phyloP scores from a whole-genome alignment of 805 yeast genomes.

The Schwanniomyces polymorphus region DNA sequence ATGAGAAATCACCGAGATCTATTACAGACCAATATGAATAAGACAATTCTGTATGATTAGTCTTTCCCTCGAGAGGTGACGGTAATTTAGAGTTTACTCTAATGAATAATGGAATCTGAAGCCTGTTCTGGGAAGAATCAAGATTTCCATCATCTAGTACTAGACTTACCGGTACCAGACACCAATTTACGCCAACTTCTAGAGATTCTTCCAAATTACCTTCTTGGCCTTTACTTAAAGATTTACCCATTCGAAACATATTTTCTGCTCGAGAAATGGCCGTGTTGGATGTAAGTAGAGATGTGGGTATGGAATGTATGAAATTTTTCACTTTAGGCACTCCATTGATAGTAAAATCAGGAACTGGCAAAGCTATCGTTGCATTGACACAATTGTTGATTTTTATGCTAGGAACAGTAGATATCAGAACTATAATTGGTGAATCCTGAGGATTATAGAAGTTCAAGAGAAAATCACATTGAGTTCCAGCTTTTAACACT shows the following conservation, averaged over 20 bases:
- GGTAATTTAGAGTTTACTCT: slow-evolving; percentile 26
- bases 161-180: slow-evolving; percentile 25
- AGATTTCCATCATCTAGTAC: neutral
- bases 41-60: slow-evolving; percentile 11
- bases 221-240: neutral
- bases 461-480: slow-evolving; percentile 22
- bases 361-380: slow-evolving; percentile 23
- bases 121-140: neutral
- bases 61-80: slow-evolving; percentile 12
- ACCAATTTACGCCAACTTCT: slow-evolving; percentile 34
- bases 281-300: slow-evolving; percentile 27
- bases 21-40: slow-evolving; percentile 14
- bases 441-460: slow-evolving; percentile 30
- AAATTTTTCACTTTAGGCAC: slow-evolving; percentile 16
- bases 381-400: slow-evolving; percentile 5
- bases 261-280: slow-evolving; percentile 30
- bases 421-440: slow-evolving; percentile 19
- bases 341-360: slow-evolving; percentile 20
- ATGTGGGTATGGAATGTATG: slow-evolving; percentile 35
- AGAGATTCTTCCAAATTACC: slow-evolving; percentile 10
- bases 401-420: slow-evolving; percentile 19
- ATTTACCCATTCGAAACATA: slow-evolving; percentile 20
- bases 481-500: slow-evolving; percentile 10
- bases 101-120: slow-evolving; percentile 31
- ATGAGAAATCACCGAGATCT: slow-evolving; percentile 5